Evolutionary conservation across 179 eudicot species (phyloP), one percentile per base, ranked within the genome.

Genomic region (Amaranthus tricolor): DNA sequence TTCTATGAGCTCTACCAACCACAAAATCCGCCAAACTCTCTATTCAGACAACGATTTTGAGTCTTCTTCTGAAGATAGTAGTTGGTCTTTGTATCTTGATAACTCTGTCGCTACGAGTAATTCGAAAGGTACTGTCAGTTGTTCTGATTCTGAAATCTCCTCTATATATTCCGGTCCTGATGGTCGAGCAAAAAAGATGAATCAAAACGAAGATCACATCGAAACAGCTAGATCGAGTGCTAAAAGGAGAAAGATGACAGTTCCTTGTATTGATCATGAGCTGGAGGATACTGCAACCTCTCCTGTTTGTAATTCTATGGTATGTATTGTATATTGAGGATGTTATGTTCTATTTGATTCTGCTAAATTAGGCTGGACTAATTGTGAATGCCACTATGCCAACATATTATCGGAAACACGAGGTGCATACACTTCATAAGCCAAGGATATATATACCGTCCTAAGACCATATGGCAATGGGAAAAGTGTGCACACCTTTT

Each of bases 281-380:
- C 66, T 83, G 65, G 86, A 83, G 70, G 86, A 83, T 59, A 83
- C 86, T 15, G 86, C 86, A 13, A 83, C 55, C 61, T 83, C 86
- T 15, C 81, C 86, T 70, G 57, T 68, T 55, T 64, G 40, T 74
- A 76, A 64, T 64, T 70, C 72, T 21, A 66, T 52, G 83, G 85
- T 80, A 77, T 47, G 72, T 13, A 64, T 52, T 81, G 85, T 80
- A 77, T 47, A 68, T 9, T 56, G 73, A 5, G 15, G 58, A 9
- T 76, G 53, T 68, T 43, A 49, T 58, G 19, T 44, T 43, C 58
- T 6, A 13, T 54, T 54, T 13, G 16, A 9, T 54, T 54, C 16
- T 54, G 6, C 16, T 54, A 5, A 9, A 9, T 31, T 31, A 31
- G 40, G 40, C 40, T 31, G 15, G 58, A 54, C 12, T 11, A 13